A percentile compares a stretch with the other conserved stretches of the same genome.
These are phyloP conservation scores for Schizophyllum commune DNA, from an alignment of 1,284 basidiomycete genomes.

Conservation along the genomic window DNA sequence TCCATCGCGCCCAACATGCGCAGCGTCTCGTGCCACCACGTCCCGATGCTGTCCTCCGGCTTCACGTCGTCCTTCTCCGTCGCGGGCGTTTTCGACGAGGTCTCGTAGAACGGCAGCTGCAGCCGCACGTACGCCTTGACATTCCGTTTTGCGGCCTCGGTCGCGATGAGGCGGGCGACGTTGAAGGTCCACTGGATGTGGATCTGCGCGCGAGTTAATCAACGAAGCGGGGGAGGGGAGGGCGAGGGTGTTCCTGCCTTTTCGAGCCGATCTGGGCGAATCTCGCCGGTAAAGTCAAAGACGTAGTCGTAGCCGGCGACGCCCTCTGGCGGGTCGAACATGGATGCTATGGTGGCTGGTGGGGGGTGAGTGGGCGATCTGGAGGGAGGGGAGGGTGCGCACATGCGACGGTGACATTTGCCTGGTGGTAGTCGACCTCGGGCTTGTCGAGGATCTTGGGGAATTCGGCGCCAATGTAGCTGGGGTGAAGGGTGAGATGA, in stretches of 20 bases:
- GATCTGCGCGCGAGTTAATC: constrained; percentile 34
- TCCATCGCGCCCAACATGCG: constrained; percentile 69
- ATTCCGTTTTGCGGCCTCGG: constrained; percentile 58
- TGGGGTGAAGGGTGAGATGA: constrained; percentile 21
- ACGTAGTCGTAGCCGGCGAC: constrained; percentile 62
- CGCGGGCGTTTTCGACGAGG: constrained; percentile 45
- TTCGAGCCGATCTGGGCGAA: constrained; percentile 72
- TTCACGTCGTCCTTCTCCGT: constrained; percentile 70
- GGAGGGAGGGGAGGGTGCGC: constrained; percentile 19
- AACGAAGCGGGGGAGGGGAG: constrained; percentile 7
- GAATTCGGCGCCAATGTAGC: constrained; percentile 77
- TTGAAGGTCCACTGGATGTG: constrained; percentile 76
- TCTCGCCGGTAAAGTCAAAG: constrained; percentile 79
- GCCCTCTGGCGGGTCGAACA: constrained; percentile 65
- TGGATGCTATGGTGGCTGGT: constrained; percentile 54
- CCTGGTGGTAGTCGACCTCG: constrained; percentile 76
- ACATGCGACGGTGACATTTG: constrained; percentile 71
- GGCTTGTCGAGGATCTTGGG: constrained; percentile 58
- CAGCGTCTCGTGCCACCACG: constrained; percentile 88
- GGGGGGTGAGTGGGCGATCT: constrained; percentile 5
- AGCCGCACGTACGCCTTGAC: constrained; percentile 75
- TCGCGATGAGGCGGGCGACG: constrained; percentile 60
- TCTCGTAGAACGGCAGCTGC: constrained; percentile 79
- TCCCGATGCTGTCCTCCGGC: constrained; percentile 66
- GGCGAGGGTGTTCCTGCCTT: constrained; percentile 34